Evolutionary conservation across 345 rosid species (phyloP).

Genomic region (Moricandia moricandioides): DNA sequence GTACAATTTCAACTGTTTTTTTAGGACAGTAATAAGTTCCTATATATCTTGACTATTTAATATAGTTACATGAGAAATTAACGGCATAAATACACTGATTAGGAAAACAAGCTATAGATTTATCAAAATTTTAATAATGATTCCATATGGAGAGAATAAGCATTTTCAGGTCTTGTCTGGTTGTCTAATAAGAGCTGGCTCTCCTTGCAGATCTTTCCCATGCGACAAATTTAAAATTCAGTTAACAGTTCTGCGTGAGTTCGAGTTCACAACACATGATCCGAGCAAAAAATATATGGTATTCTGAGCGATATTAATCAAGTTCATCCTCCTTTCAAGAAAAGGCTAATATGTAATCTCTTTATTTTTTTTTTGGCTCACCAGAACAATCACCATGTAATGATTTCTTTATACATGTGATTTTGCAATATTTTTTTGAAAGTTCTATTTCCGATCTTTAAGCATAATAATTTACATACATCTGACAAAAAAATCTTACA

Average conservation of each 20-base stretch:
- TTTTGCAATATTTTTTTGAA: background rate
- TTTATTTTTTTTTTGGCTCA: too few species aligned
- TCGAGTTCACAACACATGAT: background rate
- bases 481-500: background rate
- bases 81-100: background rate
- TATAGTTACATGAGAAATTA: background rate
- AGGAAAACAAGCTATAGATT: background rate
- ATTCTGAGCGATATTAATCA: too few species aligned
- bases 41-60: background rate
- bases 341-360: too few species aligned
- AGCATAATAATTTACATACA: background rate
- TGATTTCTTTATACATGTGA: too few species aligned
- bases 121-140: background rate
- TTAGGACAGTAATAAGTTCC: background rate
- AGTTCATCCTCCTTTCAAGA: too few species aligned
- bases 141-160: background rate
- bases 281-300: too few species aligned
- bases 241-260: background rate
- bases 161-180: background rate
- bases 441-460: background rate
- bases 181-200: background rate
- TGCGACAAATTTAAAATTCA: background rate
- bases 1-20: too few species aligned
- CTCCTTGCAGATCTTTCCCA: background rate
- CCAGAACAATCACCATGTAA: too few species aligned